Conservation (phyloP, 2,329 filamentous ascomycete genomes). For the Fusarium pseudonygamai region DNA sequence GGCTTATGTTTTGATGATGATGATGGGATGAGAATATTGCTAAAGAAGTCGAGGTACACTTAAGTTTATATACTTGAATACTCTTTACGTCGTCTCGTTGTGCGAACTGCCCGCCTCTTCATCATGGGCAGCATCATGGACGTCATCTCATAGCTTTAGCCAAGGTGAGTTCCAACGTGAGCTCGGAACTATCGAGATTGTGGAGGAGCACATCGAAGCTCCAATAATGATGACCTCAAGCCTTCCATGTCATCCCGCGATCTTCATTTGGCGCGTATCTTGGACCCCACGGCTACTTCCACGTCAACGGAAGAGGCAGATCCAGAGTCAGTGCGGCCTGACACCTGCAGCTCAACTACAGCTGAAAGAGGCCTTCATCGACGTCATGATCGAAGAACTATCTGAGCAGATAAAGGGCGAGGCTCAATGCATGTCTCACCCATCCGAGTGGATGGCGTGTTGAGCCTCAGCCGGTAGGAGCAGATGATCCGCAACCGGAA, state of each 20-base stretch:
- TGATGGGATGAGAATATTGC: neutral
- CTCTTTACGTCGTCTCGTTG: neutral
- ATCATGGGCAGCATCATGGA: slow-evolving; percentile 21
- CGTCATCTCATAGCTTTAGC: slow-evolving; percentile 21
- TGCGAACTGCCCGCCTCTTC: slow-evolving; percentile 7
- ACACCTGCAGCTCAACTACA: neutral
- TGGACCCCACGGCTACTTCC: slow-evolving; percentile 2
- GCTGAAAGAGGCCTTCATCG: slow-evolving; percentile 16
- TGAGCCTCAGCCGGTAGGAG: neutral
- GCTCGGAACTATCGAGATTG: neutral
- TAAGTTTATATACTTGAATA: slow-evolving; percentile 25
- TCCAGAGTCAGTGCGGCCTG: neutral
- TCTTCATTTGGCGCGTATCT: slow-evolving; percentile 20
- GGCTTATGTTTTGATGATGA: neutral
- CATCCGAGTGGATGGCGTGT: slow-evolving; percentile 10
- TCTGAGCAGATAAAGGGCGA: neutral
- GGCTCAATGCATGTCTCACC: slow-evolving; percentile 11
- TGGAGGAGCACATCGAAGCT: neutral
- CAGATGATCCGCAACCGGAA: slow-evolving; percentile 15
- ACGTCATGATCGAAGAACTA: slow-evolving; percentile 11
- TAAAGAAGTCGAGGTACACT: neutral
- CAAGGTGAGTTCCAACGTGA: slow-evolving; percentile 3
- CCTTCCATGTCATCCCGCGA: slow-evolving; percentile 36
- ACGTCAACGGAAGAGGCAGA: slow-evolving; percentile 2
- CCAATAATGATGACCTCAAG: slow-evolving; percentile 20